These are phyloP conservation scores for Aquilaria yunnanensis DNA, from an alignment of 345 rosid species.

Conservation along the genomic window DNA sequence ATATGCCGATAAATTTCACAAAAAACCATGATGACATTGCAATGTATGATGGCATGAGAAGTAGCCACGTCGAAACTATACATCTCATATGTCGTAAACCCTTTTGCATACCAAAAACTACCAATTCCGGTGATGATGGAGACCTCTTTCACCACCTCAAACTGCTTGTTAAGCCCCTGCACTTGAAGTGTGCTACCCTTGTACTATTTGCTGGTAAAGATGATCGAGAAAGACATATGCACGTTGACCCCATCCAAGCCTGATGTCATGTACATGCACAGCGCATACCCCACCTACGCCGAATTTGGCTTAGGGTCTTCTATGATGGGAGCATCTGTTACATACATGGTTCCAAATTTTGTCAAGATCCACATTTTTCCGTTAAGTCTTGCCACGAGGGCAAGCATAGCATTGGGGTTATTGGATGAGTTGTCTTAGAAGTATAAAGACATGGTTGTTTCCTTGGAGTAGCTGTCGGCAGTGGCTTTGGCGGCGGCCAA, in stretches of 20 bases:
- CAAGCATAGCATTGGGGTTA: conserved; percentile 7
- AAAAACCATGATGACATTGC: background rate
- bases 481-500: background rate
- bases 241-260: conserved; percentile 11
- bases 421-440: conserved; percentile 2
- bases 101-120: conserved; percentile 12
- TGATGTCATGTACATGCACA: background rate
- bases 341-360: conserved; percentile 8
- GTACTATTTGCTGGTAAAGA: conserved; percentile 15
- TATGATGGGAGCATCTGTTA: conserved; percentile 7
- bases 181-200: conserved; percentile 17
- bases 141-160: conserved; percentile 7
- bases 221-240: conserved; percentile 1
- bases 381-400: conserved; percentile 5
- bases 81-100: conserved; percentile 10
- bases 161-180: conserved; percentile 6
- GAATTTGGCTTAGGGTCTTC: conserved; percentile 5
- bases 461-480: background rate
- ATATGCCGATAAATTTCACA: too few relatives aligned
- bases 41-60: background rate
- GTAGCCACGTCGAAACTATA: background rate
- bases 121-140: conserved; percentile 10
- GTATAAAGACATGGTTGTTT: conserved; percentile 14
- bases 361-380: conserved; percentile 10
- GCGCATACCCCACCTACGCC: conserved; percentile 3